phyloP scores from a whole-genome alignment of 495 filamentous ascomycete species.

The Amphirosellinia nigrospora region DNA sequence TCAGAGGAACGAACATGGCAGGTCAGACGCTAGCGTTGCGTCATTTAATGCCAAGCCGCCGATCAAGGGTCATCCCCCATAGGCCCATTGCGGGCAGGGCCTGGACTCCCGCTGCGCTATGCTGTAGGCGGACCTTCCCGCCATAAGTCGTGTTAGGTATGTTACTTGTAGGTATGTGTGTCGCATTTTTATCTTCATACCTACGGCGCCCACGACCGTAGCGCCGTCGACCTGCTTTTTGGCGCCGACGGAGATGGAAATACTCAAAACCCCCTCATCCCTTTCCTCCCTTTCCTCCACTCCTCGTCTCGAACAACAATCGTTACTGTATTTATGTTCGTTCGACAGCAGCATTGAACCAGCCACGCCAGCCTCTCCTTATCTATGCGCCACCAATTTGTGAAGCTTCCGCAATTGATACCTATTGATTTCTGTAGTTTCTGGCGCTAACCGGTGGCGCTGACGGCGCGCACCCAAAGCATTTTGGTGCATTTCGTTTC shows the following conservation, averaged over 20 bases:
- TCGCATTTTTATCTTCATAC: not conserved
- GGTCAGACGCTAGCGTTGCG: slow-evolving; percentile 3
- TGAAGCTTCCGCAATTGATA: not conserved
- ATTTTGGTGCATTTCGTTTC: too few species aligned
- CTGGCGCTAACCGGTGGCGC: not conserved
- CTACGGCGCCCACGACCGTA: not conserved
- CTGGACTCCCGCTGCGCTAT: not conserved
- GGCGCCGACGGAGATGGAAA: not conserved
- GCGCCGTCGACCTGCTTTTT: not conserved
- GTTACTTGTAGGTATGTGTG: not conserved
- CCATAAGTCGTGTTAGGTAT: too few species aligned
- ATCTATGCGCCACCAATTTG: not conserved
- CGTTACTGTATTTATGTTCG: not conserved
- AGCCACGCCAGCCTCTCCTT: slow-evolving; percentile 1
- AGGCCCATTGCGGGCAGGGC: slow-evolving; percentile 3
- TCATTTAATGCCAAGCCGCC: slow-evolving; percentile 14
- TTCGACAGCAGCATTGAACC: not conserved
- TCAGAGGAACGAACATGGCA: not conserved
- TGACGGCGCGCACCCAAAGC: not conserved
- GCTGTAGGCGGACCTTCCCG: slow-evolving; percentile 6
- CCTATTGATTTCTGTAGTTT: not conserved
- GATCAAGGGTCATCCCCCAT: not conserved
- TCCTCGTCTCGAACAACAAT: not conserved
- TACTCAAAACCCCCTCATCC: not conserved
- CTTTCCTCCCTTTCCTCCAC: not conserved